Percentiles rank a stretch among this genome's conserved stretches.
Evolutionary conservation across 192 early-diverging fungal genomes (phyloP).

Genomic region (Geranomyces michiganensis): DNA sequence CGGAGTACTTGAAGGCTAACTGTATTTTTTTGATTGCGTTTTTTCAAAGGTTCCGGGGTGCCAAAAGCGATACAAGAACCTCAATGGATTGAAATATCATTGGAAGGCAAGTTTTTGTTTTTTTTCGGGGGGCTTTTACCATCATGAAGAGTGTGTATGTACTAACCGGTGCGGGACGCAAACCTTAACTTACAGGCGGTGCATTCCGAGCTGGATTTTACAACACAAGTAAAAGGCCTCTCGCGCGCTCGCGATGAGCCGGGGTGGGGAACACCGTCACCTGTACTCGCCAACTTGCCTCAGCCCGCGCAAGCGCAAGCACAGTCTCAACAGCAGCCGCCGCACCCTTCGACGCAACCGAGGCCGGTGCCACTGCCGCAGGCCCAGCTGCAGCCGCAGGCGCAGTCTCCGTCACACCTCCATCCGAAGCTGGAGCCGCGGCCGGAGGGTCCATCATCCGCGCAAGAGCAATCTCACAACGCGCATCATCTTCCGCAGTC

Average conservation of each 20-base stretch:
- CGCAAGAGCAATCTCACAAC: too few relatives aligned
- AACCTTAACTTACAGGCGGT: too few relatives aligned
- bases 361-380: background rate
- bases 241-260: too few relatives aligned
- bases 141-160: too few relatives aligned
- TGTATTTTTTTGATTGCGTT: too few relatives aligned
- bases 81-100: conserved; percentile 95
- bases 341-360: background rate
- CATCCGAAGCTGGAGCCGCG: too few relatives aligned
- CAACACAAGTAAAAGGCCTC: conserved; percentile 28
- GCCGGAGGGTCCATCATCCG: too few relatives aligned
- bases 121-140: too few relatives aligned
- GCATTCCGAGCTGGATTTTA: conserved; percentile 41
- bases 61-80: conserved; percentile 84
- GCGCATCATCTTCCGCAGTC: too few relatives aligned
- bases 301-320: background rate
- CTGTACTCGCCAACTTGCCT: background rate
- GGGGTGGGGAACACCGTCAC: background rate
- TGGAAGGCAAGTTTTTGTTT: conserved; percentile 38
- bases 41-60: conserved; percentile 4
- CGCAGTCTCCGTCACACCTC: too few relatives aligned
- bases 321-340: background rate
- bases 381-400: background rate
- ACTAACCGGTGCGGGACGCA: too few relatives aligned
- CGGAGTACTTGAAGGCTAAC: too few relatives aligned